Percentiles rank a stretch among this genome's conserved stretches.
Evolutionary conservation across 257 asterid genomes (phyloP).

Genomic region (Ocimum tenuiflorum): DNA sequence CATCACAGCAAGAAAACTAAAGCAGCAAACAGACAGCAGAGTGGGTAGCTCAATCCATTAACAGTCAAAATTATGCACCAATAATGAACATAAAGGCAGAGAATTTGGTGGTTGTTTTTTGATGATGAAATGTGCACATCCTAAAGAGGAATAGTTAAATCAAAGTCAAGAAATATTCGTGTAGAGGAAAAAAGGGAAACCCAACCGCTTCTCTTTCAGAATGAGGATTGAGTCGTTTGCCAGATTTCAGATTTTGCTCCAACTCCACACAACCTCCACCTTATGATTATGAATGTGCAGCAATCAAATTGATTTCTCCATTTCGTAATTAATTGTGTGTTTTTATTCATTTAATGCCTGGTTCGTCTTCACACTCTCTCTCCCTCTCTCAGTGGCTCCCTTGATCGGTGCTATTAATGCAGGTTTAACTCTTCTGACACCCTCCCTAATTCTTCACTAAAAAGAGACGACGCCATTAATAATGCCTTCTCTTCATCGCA

Average conservation of each 20-base stretch:
- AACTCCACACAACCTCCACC: slow-evolving; percentile 10
- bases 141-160: not conserved
- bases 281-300: not conserved
- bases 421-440: not conserved
- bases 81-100: not conserved
- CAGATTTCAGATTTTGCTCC: too few species aligned
- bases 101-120: not conserved
- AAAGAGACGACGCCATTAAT: too few species aligned
- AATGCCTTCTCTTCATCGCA: not conserved
- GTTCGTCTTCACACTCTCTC: slow-evolving; percentile 10
- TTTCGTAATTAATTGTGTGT: not conserved
- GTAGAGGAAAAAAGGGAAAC: slow-evolving; percentile 27
- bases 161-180: too few species aligned
- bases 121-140: not conserved
- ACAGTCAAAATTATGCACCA: not conserved
- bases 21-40: slow-evolving; percentile 32
- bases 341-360: not conserved
- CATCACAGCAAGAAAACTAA: not conserved
- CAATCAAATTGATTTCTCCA: too few species aligned
- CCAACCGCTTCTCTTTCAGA: slow-evolving; percentile 64
- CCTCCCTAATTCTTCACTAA: not conserved
- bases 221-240: slow-evolving; percentile 21
- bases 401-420: slow-evolving; percentile 48
- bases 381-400: slow-evolving; percentile 42
- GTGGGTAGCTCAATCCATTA: slow-evolving; percentile 39